These are phyloP conservation scores for Cutaneotrichosporon mucoides DNA, from an alignment of 1,284 basidiomycete genomes.

Conservation along the genomic window DNA sequence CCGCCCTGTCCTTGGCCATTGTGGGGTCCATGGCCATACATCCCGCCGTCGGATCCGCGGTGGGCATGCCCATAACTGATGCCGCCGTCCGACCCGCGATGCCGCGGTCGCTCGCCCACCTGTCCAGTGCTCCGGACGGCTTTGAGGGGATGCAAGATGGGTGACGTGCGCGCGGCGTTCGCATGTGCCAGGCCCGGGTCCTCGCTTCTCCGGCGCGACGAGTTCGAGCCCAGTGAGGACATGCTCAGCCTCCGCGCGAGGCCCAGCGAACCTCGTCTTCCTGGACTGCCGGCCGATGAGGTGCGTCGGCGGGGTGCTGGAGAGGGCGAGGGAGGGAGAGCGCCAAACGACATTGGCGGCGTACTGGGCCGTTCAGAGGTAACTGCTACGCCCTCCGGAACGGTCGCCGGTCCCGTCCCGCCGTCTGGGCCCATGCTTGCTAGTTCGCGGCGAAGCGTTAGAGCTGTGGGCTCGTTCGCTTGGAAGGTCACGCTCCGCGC, in stretches of 20 bases:
- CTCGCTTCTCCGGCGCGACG: background rate
- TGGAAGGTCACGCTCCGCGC: no score
- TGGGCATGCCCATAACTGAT: background rate
- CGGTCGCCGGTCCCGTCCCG: no score
- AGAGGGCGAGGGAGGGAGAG: no score
- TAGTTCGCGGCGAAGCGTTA: no score
- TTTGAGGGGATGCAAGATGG: background rate
- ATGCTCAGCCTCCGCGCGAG: background rate
- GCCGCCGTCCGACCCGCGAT: constrained; percentile 1
- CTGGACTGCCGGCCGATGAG: background rate
- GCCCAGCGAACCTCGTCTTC: background rate
- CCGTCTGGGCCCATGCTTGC: no score
- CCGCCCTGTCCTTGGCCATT: background rate
- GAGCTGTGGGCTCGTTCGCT: no score
- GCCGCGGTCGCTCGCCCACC: background rate
- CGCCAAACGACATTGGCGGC: no score
- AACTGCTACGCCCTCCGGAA: no score
- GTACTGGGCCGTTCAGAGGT: no score
- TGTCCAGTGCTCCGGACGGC: background rate
- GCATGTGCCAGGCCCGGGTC: background rate
- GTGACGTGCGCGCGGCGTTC: background rate
- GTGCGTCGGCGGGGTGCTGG: background rate
- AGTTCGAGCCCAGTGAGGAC: background rate
- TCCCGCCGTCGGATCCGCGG: no score
- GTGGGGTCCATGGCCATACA: background rate